Conservation (phyloP, 192 early-diverging fungal genomes). For the Umbelopsis ramanniana region DNA sequence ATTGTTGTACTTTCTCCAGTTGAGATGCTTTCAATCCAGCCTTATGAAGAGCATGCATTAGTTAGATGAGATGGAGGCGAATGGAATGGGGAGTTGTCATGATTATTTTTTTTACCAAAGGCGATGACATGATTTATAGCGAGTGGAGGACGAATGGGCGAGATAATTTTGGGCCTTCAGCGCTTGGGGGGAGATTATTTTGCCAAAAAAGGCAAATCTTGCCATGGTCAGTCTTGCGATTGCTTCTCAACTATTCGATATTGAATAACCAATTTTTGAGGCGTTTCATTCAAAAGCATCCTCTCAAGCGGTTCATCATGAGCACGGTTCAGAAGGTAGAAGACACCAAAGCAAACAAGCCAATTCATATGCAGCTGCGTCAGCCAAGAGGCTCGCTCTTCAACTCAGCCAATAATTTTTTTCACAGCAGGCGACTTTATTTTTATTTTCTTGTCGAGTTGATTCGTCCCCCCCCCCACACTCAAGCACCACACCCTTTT, state of each 20-base stretch:
- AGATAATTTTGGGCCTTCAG: neutral
- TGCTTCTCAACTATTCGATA: too few species aligned
- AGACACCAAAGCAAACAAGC: too few species aligned
- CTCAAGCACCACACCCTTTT: neutral
- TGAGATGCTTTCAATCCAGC: conserved; percentile 42
- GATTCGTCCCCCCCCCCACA: neutral
- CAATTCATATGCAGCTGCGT: too few species aligned
- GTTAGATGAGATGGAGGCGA: neutral
- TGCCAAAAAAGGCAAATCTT: conserved; percentile 11
- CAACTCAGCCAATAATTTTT: too few species aligned
- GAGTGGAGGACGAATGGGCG: neutral
- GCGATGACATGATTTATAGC: conserved; percentile 18
- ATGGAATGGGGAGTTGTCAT: neutral
- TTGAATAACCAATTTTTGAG: too few species aligned
- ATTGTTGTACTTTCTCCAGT: conserved; percentile 49
- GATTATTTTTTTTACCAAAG: neutral
- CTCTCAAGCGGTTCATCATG: too few species aligned
- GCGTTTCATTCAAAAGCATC: too few species aligned
- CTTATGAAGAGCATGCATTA: neutral
- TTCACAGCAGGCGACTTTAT: too few species aligned
- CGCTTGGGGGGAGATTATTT: conserved; percentile 6
- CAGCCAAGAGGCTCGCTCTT: too few species aligned
- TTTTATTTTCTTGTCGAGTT: neutral
- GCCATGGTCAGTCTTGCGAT: neutral
- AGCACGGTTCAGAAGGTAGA: too few species aligned